phyloP scores from a whole-genome alignment of 345 rosid genomes.

The Eucalyptus regnans region DNA sequence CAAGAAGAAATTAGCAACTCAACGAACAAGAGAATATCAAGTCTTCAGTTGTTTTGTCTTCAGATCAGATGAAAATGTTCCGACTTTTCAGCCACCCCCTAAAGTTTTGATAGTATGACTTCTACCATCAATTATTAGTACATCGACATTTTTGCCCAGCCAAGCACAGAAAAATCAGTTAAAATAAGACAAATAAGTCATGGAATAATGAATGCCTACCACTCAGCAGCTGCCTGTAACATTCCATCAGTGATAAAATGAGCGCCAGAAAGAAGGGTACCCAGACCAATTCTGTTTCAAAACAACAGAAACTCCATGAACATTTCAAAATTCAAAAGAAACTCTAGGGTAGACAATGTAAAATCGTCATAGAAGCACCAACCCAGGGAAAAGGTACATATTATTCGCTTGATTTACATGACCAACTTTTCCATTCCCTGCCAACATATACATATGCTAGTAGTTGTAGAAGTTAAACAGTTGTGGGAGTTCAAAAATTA shows the following conservation, averaged over 20 bases:
- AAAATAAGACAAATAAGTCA: background rate
- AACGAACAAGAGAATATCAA: background rate
- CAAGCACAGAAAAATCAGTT: background rate
- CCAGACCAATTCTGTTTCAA: conserved; percentile 72
- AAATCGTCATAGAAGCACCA: conserved; percentile 2
- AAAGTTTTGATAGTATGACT: background rate
- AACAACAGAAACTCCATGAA: background rate
- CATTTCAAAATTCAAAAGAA: background rate
- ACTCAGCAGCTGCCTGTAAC: conserved; percentile 89
- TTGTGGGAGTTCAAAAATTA: background rate
- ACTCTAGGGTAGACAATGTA: background rate
- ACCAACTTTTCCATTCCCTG: conserved; percentile 83
- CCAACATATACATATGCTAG: conserved; percentile 1
- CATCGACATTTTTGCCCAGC: background rate
- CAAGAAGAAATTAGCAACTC: background rate
- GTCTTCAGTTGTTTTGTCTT: background rate
- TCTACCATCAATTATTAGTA: background rate
- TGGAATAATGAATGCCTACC: conserved; percentile 26
- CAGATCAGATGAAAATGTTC: background rate
- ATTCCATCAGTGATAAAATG: conserved; percentile 71
- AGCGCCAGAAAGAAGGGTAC: conserved; percentile 82
- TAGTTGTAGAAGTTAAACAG: background rate
- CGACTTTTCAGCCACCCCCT: background rate
- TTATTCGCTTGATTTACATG: conserved; percentile 98
- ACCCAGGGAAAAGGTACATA: conserved; percentile 99